Percentiles rank a stretch among this genome's conserved stretches.
phyloP scores from a whole-genome alignment of 257 asterid genomes.

The Solanum pimpinellifolium region DNA sequence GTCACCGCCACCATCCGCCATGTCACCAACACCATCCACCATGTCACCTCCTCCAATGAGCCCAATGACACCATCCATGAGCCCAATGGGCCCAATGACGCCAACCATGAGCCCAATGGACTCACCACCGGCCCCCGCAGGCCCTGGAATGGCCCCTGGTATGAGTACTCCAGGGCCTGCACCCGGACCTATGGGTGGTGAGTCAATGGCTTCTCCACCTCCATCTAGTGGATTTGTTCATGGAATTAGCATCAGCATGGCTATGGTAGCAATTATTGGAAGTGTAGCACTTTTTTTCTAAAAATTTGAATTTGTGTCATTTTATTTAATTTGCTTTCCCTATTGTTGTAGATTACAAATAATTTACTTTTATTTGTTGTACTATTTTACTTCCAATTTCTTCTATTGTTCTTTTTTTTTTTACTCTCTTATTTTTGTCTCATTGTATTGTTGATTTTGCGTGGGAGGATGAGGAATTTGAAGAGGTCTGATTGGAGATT shows the following conservation, averaged over 20 bases:
- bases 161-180: not conserved
- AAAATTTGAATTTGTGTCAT: not conserved
- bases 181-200: not conserved
- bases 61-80: not conserved
- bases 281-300: constrained; percentile 37
- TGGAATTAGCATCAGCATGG: constrained; percentile 22
- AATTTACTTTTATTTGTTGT: constrained; percentile 3
- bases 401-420: not conserved
- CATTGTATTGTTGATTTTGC: not conserved
- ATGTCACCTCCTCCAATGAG: constrained; percentile 2
- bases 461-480: constrained; percentile 1
- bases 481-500: not conserved
- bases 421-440: not conserved
- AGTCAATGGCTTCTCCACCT: not conserved
- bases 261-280: constrained; percentile 35
- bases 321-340: not conserved
- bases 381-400: constrained; percentile 1
- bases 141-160: constrained; percentile 11
- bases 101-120: not conserved
- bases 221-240: constrained; percentile 18
- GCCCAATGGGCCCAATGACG: not conserved
- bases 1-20: not conserved
- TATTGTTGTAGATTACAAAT: constrained; percentile 10
- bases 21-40: not conserved
- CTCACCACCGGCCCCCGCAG: constrained; percentile 4